A percentile compares a stretch with the other conserved stretches of the same genome.
These are phyloP conservation scores for Porphyra umbilicalis DNA, from an alignment of 31 red algal genomes.

Conservation along the genomic window DNA sequence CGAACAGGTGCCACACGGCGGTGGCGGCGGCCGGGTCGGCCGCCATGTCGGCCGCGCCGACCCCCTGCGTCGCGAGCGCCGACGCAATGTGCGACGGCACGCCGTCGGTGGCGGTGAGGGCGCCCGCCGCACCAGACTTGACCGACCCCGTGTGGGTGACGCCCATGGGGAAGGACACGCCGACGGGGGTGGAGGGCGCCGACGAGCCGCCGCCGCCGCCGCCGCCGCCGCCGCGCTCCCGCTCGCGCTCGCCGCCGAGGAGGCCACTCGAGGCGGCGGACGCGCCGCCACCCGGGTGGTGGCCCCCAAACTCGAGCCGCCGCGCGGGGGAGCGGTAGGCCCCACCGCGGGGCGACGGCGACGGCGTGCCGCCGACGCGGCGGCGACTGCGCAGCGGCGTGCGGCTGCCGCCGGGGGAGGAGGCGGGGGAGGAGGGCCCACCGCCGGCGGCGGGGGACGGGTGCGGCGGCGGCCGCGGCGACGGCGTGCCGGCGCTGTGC, in stretches of 20 bases:
- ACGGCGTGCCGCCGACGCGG: background rate
- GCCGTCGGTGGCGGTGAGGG: background rate
- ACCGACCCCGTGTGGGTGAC: background rate
- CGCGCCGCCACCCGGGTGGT: background rate
- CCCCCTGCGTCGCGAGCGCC: background rate
- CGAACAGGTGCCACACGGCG: background rate
- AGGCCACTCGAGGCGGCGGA: background rate
- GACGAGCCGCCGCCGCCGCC: background rate
- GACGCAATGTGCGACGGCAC: background rate
- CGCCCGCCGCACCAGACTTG: background rate
- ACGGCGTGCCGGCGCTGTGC: too few relatives aligned
- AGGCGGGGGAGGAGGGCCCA: background rate
- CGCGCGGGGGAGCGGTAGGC: background rate
- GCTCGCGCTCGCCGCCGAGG: too few relatives aligned
- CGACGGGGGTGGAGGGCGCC: background rate
- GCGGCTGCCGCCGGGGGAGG: background rate
- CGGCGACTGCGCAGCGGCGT: background rate
- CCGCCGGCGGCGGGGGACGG: background rate
- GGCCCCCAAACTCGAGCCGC: background rate
- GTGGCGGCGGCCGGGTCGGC: background rate
- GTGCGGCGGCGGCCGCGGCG: background rate
- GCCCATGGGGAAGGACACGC: background rate
- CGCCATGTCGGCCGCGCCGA: background rate
- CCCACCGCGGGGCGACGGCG: background rate
- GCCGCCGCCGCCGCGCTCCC: background rate